Conservation (phyloP, 805 yeast species). For the Gaillardinia entomophila region DNA sequence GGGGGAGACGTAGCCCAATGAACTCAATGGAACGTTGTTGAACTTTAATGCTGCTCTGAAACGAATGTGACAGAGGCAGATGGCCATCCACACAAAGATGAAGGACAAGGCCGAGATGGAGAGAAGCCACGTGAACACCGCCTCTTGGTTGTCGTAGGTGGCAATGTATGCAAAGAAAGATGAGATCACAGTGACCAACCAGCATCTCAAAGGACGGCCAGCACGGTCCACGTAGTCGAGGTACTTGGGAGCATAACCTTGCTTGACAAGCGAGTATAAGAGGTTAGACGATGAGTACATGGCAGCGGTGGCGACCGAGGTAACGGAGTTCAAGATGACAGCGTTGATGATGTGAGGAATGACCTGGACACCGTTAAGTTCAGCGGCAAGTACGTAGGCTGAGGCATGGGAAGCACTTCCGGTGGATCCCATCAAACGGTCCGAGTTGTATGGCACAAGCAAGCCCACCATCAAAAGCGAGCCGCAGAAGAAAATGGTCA, state of each 20-base stretch:
- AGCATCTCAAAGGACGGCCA: conserved; percentile 23
- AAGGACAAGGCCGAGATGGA: conserved; percentile 23
- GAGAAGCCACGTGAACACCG: conserved; percentile 23
- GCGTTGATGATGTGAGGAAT: conserved; percentile 28
- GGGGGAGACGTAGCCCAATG: conserved; percentile 24
- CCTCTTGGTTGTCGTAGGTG: conserved; percentile 24
- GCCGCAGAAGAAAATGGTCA: conserved; percentile 22
- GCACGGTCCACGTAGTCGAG: conserved; percentile 19
- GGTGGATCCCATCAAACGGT: conserved; percentile 27
- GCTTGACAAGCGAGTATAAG: conserved; percentile 20
- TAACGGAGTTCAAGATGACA: conserved; percentile 25
- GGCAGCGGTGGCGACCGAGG: conserved; percentile 26
- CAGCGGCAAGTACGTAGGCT: conserved; percentile 24
- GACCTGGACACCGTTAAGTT: conserved; percentile 19
- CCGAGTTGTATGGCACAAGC: conserved; percentile 31
- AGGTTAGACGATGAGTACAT: conserved; percentile 23
- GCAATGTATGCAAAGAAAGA: conserved; percentile 22
- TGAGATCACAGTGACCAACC: conserved; percentile 16
- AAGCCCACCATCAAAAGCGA: conserved; percentile 26
- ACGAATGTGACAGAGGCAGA: conserved; percentile 21
- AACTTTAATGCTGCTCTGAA: conserved; percentile 23
- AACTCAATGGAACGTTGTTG: conserved; percentile 13
- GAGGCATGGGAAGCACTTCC: conserved; percentile 16
- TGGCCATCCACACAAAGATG: conserved; percentile 19
- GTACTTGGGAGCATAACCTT: conserved; percentile 22